Evolutionary conservation across 2,329 filamentous ascomycete species (phyloP), one percentile per base, ranked within the genome.

Genomic region (Exophiala lecanii-corni): DNA sequence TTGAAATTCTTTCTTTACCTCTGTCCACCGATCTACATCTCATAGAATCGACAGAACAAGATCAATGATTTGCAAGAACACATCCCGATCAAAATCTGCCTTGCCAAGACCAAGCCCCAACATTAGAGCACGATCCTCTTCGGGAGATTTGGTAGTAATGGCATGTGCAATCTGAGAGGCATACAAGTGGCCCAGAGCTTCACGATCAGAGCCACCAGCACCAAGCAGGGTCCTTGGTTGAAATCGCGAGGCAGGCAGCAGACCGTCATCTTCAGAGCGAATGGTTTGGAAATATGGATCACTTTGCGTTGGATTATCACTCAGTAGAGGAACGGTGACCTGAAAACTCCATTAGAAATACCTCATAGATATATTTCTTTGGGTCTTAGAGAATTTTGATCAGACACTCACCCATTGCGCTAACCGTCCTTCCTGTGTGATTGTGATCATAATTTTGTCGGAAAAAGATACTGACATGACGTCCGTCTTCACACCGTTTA

Each of bases 371-470:
- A n/a, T n/a, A n/a, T n/a, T n/a, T n/a, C n/a, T n/a, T n/a, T n/a
- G n/a, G n/a, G n/a, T n/a, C n/a, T n/a, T n/a, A n/a, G n/a, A n/a
- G n/a, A n/a, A n/a, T n/a, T n/a, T n/a, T n/a, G n/a, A n/a, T n/a
- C n/a, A 30, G 17, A 25, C 10, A 61, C 69, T 41, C 72, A 96
- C 89, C 92, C 92, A 98, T 73, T 97, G 92, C 15, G 86, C 85
- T 35, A 97, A 69, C 46, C 83, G 78, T 5, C 89, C 91, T 49
- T 83, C 78, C 67, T 97, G 92, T 0, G 86, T 86, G 47, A 97
- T 76, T 1, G 89, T 96, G 50, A 98, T 71, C 56, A 98, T 69
- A 57, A 98, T 88, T 66, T 88, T 94, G 74, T 97, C 92, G 6
- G 82, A 75, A 66, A 97, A 97, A 56, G 74, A 79, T 41, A 89